A percentile compares a stretch with the other conserved stretches of the same genome.
These are phyloP conservation scores for Xerocomellus intermedius DNA, from an alignment of 768 basidiomycete genomes.

Conservation along the genomic window DNA sequence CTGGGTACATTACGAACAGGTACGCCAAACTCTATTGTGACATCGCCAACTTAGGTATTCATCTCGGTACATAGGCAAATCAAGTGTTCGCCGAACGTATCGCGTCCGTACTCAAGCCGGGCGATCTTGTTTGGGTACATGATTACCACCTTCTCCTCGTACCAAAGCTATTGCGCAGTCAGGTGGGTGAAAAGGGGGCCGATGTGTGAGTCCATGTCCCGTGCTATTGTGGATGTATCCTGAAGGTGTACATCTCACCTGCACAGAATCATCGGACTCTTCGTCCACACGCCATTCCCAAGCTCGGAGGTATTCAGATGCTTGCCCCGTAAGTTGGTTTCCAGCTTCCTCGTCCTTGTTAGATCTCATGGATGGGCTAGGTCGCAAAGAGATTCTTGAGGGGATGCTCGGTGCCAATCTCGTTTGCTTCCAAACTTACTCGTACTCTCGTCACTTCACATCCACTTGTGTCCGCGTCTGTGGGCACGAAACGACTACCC, in stretches of 20 bases:
- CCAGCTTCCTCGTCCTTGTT: neutral
- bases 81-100: conserved; percentile 75
- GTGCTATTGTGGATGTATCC: neutral
- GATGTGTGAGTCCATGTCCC: conserved; percentile 21
- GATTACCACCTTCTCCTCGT: conserved; percentile 96
- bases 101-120: conserved; percentile 73
- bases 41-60: neutral
- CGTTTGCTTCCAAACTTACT: conserved; percentile 97
- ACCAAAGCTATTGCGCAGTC: conserved; percentile 77
- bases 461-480: conserved; percentile 95
- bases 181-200: conserved; percentile 39
- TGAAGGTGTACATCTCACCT: neutral
- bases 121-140: conserved; percentile 93
- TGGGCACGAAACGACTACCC: conserved; percentile 78
- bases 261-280: conserved; percentile 70
- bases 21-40: neutral
- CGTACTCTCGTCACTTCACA: conserved; percentile 91
- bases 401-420: conserved; percentile 98
- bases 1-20: conserved; percentile 47
- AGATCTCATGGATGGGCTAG: conserved; percentile 32
- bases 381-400: conserved; percentile 90
- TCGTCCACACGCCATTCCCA: conserved; percentile 98
- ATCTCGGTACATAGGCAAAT: conserved; percentile 61
- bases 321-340: conserved; percentile 65
- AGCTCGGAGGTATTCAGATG: conserved; percentile 95